Evolutionary conservation across 2,329 filamentous ascomycete species (phyloP).

Genomic region (Aspergillus arachidicola): DNA sequence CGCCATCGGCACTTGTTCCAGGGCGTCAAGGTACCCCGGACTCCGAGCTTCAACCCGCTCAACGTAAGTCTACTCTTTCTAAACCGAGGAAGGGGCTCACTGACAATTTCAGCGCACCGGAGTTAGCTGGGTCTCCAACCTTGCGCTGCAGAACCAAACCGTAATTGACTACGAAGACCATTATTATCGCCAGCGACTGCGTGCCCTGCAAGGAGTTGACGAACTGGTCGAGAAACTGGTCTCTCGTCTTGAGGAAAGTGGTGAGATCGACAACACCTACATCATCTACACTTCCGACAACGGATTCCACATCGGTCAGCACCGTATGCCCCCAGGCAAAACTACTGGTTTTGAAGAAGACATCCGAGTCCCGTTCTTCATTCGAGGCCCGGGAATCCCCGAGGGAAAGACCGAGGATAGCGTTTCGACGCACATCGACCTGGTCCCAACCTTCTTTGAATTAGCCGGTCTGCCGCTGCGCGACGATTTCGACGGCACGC

Average conservation of each 20-base stretch:
- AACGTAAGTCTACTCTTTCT: constrained; percentile 39
- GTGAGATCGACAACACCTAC: constrained; percentile 57
- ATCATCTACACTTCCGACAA: constrained; percentile 65
- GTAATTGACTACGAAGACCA: constrained; percentile 56
- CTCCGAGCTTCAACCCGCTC: constrained; percentile 67
- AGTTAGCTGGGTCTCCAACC: constrained; percentile 49
- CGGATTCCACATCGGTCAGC: constrained; percentile 63
- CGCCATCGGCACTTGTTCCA: constrained; percentile 66
- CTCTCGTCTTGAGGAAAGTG: constrained; percentile 42
- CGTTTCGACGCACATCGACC: constrained; percentile 65
- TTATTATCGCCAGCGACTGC: constrained; percentile 54
- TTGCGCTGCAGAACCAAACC: constrained; percentile 49
- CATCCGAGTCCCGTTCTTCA: constrained; percentile 61
- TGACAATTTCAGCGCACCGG: constrained; percentile 38
- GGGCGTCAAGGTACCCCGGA: constrained; percentile 62
- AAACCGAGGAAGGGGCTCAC: not conserved
- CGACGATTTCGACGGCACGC: constrained; percentile 59
- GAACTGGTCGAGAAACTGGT: constrained; percentile 56
- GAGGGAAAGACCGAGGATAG: constrained; percentile 44
- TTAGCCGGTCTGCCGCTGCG: constrained; percentile 44
- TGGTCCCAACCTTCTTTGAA: constrained; percentile 63
- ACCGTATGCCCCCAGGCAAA: constrained; percentile 61
- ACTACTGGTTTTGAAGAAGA: constrained; percentile 62
- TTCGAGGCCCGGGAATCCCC: constrained; percentile 61
- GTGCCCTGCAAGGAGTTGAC: constrained; percentile 56